Percentiles rank a stretch among this genome's conserved stretches.
Evolutionary conservation across 192 early-diverging fungal species (phyloP).

Genomic region (Coemansia sp.): DNA sequence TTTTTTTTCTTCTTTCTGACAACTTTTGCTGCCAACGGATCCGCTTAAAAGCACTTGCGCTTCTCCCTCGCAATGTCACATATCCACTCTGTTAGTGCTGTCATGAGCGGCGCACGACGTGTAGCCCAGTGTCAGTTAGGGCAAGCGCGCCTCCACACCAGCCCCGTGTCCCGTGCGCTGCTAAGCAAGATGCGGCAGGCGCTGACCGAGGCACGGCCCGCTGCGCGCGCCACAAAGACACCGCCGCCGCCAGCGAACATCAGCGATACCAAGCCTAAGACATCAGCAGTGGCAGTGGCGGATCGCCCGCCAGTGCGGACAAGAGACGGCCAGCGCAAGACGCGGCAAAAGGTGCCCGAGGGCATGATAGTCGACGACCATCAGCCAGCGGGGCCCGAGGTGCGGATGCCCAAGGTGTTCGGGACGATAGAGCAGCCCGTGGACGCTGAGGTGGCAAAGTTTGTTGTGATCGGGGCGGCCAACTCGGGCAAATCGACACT

Average conservation of each 20-base stretch:
- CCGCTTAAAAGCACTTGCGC: background rate
- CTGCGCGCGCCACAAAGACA: conserved; percentile 1
- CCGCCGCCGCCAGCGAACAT: conserved; percentile 2
- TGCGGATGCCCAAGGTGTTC: conserved; percentile 42
- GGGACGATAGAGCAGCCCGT: conserved; percentile 57
- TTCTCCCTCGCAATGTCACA: background rate
- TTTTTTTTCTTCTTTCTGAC: background rate
- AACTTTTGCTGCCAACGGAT: background rate
- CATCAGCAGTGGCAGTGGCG: background rate
- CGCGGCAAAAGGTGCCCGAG: background rate
- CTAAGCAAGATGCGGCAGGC: conserved; percentile 21
- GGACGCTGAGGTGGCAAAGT: conserved; percentile 60
- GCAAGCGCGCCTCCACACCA: conserved; percentile 8
- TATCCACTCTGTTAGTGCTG: background rate
- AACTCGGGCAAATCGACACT: conserved; percentile 81
- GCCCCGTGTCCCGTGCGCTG: background rate
- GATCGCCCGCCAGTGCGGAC: conserved; percentile 3
- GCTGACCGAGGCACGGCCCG: conserved; percentile 28
- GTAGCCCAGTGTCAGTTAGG: background rate
- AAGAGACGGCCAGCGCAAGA: background rate
- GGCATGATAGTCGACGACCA: conserved; percentile 12
- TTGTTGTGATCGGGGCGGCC: conserved; percentile 67
- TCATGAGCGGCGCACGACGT: background rate
- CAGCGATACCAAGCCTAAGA: background rate
- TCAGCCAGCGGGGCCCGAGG: conserved; percentile 6